Evolutionary conservation across 805 yeast species (phyloP), one percentile per base, ranked within the genome.

Genomic region (Barnettozyma botsteinii): DNA sequence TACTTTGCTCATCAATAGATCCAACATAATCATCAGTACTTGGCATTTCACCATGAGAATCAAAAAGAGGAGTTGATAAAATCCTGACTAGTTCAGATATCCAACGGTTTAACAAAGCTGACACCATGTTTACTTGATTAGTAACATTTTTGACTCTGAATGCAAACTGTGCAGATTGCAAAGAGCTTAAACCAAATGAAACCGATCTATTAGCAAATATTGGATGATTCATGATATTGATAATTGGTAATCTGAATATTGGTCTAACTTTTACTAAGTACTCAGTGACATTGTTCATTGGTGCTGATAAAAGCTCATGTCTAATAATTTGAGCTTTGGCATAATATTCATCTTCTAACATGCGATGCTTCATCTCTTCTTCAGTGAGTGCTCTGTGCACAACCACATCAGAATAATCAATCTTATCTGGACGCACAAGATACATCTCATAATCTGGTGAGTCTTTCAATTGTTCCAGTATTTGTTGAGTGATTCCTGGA

Each of bases 1-100:
- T 69, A 42, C 83, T 94, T 58, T 91, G 98, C 34, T 75, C 80
- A 31, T 77, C 75, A 35, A 91, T 65, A 0, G 95, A 79, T 5
- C 72, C 73, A 11, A 76, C 79, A 59, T 89, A 93, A 52, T 88
- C 97, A 36, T 77, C 83, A 12, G 52, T 57, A 37, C 43, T 46
- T n/a, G 57, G 53, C n/a, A n/a, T 10, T 30, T 66, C 69, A 1
- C 61, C 59, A 8, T 62, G 64, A n/a, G 61, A 50, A 37, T 77
- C 81, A 29, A 75, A 61, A 7, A 84, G 65, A 0, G 77, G 77
- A n/a, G 64, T 65, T 26, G 64, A 53, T 35, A 85, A 60, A 12
- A 77, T 56, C 3, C 48, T 48, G 5, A 61, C 51, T 38, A 81
- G 56, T 13, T 69, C 64, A 0, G 53, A 52, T 42, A 77, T 55